These are phyloP conservation scores for Euphrasia arctica DNA, from an alignment of 305 asterid genomes.

Conservation along the genomic window DNA sequence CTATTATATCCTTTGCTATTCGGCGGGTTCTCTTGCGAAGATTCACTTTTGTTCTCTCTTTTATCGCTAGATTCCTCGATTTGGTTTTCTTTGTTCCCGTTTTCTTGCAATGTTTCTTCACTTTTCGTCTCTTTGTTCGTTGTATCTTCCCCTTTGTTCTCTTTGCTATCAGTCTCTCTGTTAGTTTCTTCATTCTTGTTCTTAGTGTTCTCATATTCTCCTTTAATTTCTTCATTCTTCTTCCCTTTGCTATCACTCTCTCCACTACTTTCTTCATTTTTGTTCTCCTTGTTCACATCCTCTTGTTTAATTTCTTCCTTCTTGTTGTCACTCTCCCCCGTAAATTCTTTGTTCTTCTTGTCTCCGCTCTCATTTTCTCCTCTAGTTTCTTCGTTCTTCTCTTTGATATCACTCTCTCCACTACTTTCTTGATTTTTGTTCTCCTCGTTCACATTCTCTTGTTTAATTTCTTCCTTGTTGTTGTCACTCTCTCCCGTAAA, in stretches of 20 bases:
- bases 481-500: constrained; percentile 22
- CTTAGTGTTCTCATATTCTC: constrained; percentile 25
- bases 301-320: constrained; percentile 29
- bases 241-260: constrained; percentile 36
- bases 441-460: constrained; percentile 25
- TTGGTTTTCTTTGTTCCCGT: constrained; percentile 32
- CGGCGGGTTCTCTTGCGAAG: constrained; percentile 20
- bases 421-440: constrained; percentile 21
- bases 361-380: constrained; percentile 19
- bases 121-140: constrained; percentile 23
- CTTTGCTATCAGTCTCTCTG: constrained; percentile 33
- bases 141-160: constrained; percentile 33
- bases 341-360: constrained; percentile 26
- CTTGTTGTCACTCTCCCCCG: constrained; percentile 31
- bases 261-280: constrained; percentile 22
- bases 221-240: constrained; percentile 30
- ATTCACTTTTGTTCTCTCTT: constrained; percentile 21
- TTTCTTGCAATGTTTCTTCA: constrained; percentile 29
- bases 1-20: constrained; percentile 28
- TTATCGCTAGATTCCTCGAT: constrained; percentile 30
- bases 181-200: constrained; percentile 28
- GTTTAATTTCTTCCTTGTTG: constrained; percentile 31
- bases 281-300: constrained; percentile 30
- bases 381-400: constrained; percentile 18
- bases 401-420: constrained; percentile 27